Evolutionary conservation across 1,284 basidiomycete genomes (phyloP).

Genomic region (Vanrija pseudolonga): DNA sequence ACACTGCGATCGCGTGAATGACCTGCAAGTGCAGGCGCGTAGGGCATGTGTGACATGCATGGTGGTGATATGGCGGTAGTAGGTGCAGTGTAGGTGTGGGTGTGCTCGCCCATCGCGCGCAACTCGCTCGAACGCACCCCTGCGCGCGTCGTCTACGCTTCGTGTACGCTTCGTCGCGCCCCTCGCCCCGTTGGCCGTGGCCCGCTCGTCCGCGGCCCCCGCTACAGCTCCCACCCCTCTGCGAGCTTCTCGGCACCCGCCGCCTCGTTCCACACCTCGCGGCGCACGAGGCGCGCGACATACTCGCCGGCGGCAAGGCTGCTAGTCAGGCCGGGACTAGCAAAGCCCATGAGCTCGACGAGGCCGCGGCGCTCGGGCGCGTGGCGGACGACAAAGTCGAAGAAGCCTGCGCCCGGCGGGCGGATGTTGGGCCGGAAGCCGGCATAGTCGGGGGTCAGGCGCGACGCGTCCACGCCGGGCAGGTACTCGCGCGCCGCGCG

Average conservation of each 20-base stretch:
- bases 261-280: constrained; percentile 39
- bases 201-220: background rate
- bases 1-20: too few species aligned
- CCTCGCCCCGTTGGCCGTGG: too few species aligned
- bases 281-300: constrained; percentile 49
- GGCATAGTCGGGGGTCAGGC: constrained; percentile 80
- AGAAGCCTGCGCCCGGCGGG: constrained; percentile 68
- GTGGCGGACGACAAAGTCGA: constrained; percentile 66
- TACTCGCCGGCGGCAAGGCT: constrained; percentile 53
- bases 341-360: constrained; percentile 53
- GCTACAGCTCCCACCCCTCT: constrained; percentile 15
- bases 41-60: too few species aligned
- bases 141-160: too few species aligned
- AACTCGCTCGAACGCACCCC: too few species aligned
- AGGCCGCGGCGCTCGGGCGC: constrained; percentile 38
- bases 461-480: constrained; percentile 62
- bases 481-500: constrained; percentile 62
- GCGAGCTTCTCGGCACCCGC: constrained; percentile 2
- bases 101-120: too few species aligned
- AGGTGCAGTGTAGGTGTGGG: too few species aligned
- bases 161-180: too few species aligned
- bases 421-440: constrained; percentile 88
- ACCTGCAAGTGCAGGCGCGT: too few species aligned
- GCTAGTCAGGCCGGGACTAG: constrained; percentile 55
- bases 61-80: too few species aligned